Evolutionary conservation across 768 basidiomycete species (phyloP), one percentile per base, ranked within the genome.

Genomic region (Leucogyrophana mollusca): DNA sequence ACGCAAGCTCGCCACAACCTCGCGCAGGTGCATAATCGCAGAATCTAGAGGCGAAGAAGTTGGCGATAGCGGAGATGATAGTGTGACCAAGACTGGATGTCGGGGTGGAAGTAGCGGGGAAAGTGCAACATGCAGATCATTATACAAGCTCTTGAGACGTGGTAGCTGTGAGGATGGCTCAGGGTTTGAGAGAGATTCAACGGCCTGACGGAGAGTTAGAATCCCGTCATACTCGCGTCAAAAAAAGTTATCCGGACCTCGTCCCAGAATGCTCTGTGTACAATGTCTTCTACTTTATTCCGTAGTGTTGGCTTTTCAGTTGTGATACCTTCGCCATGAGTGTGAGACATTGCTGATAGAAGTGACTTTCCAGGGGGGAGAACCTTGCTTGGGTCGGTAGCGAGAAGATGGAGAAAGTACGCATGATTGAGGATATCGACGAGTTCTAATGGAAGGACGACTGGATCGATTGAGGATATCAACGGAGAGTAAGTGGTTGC

Each of bases 281-380:
- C 75, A 6, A 72, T 50, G 45, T 69, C 67, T 34, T 65, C 66
- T 5, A 79, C 78, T 47, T 74, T 70, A 47, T 74, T 73, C 10
- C 80, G 77, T 33, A 77, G 62, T 10, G 69, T 66, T 9, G 63
- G 58, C 43, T 49, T 49, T 13, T 54, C 34, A 14, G 56, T 56
- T 14, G 49, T 55, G n/a, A 49, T 51, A 21, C 41, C 38, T 33
- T 51, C 42, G 14, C 41, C 47, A 36, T 53, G 54, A 0, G 66
- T 49, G 14, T 56, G 55, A 16, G 73, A 67, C 60, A 89, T 67
- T 68, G 82, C 75, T 7, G 87, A 85, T 4, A 88, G 62, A 4
- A 88, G 66, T 1, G 85, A 85, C 61, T 90, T 90, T 41, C 83
- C 83, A 1, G 81, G 77, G 3, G 87, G 84, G n/a, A 89, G 65